phyloP scores from a whole-genome alignment of 202 grass and related monocot genomes.

The Schoenoplectus tabernaemontani region DNA sequence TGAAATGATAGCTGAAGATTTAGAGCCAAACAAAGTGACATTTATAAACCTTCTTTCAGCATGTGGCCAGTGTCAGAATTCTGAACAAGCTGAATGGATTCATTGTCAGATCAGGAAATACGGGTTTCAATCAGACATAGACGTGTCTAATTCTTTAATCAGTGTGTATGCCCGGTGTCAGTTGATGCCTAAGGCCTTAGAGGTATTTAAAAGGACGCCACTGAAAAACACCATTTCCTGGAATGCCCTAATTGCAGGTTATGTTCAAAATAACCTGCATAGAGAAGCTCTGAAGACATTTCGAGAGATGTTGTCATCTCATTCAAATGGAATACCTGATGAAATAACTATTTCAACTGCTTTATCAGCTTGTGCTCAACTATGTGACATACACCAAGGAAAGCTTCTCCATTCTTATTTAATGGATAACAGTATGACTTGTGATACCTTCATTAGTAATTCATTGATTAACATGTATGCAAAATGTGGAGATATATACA shows the following conservation, averaged over 20 bases:
- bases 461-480: conserved; percentile 82
- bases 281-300: conserved; percentile 42
- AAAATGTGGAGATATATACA: conserved; percentile 60
- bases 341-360: conserved; percentile 43
- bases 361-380: conserved; percentile 58
- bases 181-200: conserved; percentile 35
- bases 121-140: conserved; percentile 40
- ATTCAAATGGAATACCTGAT: conserved; percentile 36
- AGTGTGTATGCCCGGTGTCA: conserved; percentile 54
- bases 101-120: conserved; percentile 36
- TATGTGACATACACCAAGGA: conserved; percentile 52
- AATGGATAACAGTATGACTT: conserved; percentile 17
- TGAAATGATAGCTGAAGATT: conserved; percentile 39
- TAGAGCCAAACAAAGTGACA: conserved; percentile 58
- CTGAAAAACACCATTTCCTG: conserved; percentile 49
- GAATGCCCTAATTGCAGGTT: conserved; percentile 61
- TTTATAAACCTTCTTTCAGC: conserved; percentile 57
- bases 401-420: conserved; percentile 44
- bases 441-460: conserved; percentile 54
- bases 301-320: conserved; percentile 36
- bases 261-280: conserved; percentile 39
- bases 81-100: conserved; percentile 43
- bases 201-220: conserved; percentile 40
- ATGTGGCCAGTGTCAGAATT: conserved; percentile 31
- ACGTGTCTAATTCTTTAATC: conserved; percentile 50